Base-by-base conservation (phyloP, 495 filamentous ascomycete species). In the Aspergillus ellipticus region DNA sequence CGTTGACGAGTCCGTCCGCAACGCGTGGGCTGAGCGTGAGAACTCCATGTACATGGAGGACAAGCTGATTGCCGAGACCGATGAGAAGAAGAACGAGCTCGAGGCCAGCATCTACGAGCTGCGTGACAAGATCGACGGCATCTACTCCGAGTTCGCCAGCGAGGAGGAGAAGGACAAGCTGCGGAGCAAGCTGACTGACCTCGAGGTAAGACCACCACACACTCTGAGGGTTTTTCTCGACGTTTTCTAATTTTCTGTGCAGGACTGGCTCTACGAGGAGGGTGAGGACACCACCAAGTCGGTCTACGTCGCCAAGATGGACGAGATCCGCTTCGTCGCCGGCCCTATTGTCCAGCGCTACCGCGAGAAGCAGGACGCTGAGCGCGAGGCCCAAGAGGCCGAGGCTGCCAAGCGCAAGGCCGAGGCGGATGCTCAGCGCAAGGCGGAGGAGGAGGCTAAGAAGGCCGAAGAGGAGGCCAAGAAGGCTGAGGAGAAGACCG, bases 1-100 rank as follows among this genome's bases (percentile, higher is more conserved):
- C 39, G 78, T 96, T 49, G 90, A 96, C 51, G 68, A 81, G 49
- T 53, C 73, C 13, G 68, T 75, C 68, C 96, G 88, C 81, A 79
- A 86, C 51, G 65, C 73, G 43, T 75, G 80, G 59, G 72, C 80
- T 31, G 95, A 97, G 81, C 85, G 85, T 67, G 94, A 99, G 74
- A 82, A 83, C 54, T 61, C 85, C 57, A 96, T 99, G 94, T 81
- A 90, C 67, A 93, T 94, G 86, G 90, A 97, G 71, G 94, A 99
- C 78, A 99, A 97, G 80, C 84, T 97, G 35, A 92, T 99, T 41
- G 90, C 91, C 53, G 95, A 97, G 71, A 99, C 94, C 20, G 94
- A 97, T 68, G 90, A 97, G 79, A 95, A 94, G 82, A 97, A 97
- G 90, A 99, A 99, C 78, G 94, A 97, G 72, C 88, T 99, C 39